Conservation (phyloP, 805 yeast species). For the Candida michaelii region DNA sequence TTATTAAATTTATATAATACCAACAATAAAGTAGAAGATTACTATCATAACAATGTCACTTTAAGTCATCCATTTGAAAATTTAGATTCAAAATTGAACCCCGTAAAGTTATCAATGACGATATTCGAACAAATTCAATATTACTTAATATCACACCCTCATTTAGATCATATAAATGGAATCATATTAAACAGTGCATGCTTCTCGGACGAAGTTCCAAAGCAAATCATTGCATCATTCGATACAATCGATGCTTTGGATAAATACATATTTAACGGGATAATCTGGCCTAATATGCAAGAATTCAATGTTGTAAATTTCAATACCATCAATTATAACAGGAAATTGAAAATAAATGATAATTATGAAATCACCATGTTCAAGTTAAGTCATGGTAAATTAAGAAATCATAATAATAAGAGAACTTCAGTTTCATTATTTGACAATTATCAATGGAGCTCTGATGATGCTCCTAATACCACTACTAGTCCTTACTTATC, state of each 20-base stretch:
- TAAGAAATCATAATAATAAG: constrained; percentile 7
- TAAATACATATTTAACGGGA: constrained; percentile 65
- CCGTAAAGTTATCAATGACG: constrained; percentile 11
- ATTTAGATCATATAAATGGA: constrained; percentile 75
- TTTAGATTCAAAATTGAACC: constrained; percentile 9
- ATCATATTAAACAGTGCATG: constrained; percentile 71
- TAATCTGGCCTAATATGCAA: constrained; percentile 76
- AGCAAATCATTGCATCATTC: constrained; percentile 52
- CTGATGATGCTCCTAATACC: background rate
- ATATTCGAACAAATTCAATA: constrained; percentile 30
- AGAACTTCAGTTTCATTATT: constrained; percentile 21
- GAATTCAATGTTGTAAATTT: constrained; percentile 26
- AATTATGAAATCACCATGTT: constrained; percentile 29
- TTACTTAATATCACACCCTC: constrained; percentile 75
- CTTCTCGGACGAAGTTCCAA: constrained; percentile 30
- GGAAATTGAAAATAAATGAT: constrained; percentile 16
- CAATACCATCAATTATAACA: constrained; percentile 15
- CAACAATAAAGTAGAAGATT: constrained; percentile 22
- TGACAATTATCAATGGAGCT: constrained; percentile 16
- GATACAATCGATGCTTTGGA: constrained; percentile 54
- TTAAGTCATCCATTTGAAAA: constrained; percentile 25
- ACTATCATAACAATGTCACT: constrained; percentile 10
- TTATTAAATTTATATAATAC: constrained; percentile 27
- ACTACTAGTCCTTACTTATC: constrained; percentile 32
- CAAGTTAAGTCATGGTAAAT: constrained; percentile 35